Evolutionary conservation across 768 basidiomycete species (phyloP), one percentile per base, ranked within the genome.

Genomic region (Boletus tomentosulus): DNA sequence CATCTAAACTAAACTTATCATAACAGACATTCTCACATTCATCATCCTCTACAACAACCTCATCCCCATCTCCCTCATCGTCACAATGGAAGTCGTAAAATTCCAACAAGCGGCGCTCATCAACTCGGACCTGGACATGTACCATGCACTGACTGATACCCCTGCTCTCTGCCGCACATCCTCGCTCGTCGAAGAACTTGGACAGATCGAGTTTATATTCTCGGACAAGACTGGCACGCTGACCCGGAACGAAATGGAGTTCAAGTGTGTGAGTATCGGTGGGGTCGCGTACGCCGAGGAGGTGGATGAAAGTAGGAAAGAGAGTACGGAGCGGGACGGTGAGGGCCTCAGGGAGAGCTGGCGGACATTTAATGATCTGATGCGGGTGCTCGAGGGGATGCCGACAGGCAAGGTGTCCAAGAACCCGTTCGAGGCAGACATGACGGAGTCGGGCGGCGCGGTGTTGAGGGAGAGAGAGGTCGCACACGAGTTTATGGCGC

Each of bases 31-130:
- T 53, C 79, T 99, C 37, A 98, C 97, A 10, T 99, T 98, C 76
- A 91, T 98, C 71, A 96, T 99, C 70, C 79, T 98, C 38, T 98
- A 98, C 78, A 98, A 98, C 76, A 99, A 98, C 74, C 80, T 99
- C 62, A 98, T 99, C 56, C 96, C 96, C 4, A 99, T 99, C 64
- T 98, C 96, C 52, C 85, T 99, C 61, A 96, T 98, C 63, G 97
- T 99, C 62, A 98, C 97, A 4, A 98, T 98, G 89, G 97, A 99
- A 75, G 89, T 98, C 33, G 97, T 99, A 74, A 98, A 98, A 70
- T 98, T 88, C 65, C 94, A 97, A 69, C 97, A 98, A 74, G 95
- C 97, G 1, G 88, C 91, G 34, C 80, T 98, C 49, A 99, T 99
- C 78, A 99, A 98, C 70, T 93, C 83, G 25, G 97, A 96, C 71